Conservation (phyloP, 345 rosid genomes). For the Eucalyptus rudis region DNA sequence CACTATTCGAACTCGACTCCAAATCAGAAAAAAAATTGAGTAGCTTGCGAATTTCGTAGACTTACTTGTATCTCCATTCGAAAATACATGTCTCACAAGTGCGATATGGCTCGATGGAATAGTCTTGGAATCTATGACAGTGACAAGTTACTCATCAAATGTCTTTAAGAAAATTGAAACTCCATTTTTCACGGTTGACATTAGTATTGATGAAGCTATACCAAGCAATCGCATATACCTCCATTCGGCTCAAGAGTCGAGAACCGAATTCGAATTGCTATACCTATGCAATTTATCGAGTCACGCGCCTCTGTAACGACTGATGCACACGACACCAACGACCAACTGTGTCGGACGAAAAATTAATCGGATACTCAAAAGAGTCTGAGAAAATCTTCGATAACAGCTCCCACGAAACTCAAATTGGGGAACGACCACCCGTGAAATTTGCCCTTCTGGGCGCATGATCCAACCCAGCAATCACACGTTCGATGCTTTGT, state of each 20-base stretch:
- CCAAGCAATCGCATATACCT: not conserved
- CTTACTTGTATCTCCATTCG: rapidly evolving
- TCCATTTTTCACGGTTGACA: not conserved
- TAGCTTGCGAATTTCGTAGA: not conserved
- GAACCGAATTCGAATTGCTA: not conserved
- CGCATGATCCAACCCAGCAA: not conserved
- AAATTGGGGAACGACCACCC: rapidly evolving
- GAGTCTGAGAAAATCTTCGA: not conserved
- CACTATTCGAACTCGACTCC: not conserved
- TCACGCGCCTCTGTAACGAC: not conserved
- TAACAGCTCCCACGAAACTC: not conserved
- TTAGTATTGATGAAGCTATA: no score
- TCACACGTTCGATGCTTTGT: not conserved
- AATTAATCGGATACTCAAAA: not conserved
- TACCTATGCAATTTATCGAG: not conserved
- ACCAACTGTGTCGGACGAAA: not conserved
- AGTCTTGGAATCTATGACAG: not conserved
- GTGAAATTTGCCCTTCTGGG: not conserved
- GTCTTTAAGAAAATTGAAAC: not conserved
- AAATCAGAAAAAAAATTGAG: not conserved
- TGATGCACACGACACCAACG: not conserved
- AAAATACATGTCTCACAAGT: not conserved
- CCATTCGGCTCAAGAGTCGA: not conserved
- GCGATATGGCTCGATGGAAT: not conserved
- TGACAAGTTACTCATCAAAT: not conserved